Conservation (phyloP, 148 eudicot species). For the Heliosperma pusillum region DNA sequence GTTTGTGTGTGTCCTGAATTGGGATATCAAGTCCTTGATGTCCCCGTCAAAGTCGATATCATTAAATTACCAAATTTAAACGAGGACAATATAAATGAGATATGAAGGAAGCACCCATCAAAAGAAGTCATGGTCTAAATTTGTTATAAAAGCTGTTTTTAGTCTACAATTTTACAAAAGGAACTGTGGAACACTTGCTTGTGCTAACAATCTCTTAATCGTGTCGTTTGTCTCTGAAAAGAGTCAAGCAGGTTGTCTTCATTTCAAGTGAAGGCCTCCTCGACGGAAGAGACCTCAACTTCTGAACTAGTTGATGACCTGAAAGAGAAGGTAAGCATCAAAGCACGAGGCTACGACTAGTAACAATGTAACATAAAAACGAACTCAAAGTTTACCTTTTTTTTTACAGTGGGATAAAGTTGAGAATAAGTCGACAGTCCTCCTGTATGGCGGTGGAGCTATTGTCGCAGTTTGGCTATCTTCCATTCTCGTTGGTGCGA, state of each 20-base stretch:
- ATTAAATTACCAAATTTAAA: too few relatives aligned
- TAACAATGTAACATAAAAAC: not conserved
- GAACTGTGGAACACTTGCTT: not conserved
- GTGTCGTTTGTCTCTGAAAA: slow-evolving; percentile 27
- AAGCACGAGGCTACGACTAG: not conserved
- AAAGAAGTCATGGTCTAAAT: not conserved
- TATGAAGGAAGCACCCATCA: not conserved
- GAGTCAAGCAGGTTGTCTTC: slow-evolving; percentile 59
- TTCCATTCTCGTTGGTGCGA: slow-evolving; percentile 73
- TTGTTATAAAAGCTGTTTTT: not conserved
- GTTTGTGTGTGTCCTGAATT: too few relatives aligned
- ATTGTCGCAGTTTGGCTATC: slow-evolving; percentile 87
- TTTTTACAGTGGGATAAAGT: slow-evolving; percentile 79
- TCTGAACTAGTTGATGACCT: slow-evolving; percentile 69
- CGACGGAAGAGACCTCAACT: slow-evolving; percentile 58
- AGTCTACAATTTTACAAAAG: not conserved
- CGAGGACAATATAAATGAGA: not conserved
- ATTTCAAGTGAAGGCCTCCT: slow-evolving; percentile 63
- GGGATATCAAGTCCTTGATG: too few relatives aligned
- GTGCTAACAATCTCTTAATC: not conserved
- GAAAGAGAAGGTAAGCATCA: slow-evolving; percentile 66
- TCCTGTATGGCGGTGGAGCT: slow-evolving; percentile 93
- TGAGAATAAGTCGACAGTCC: slow-evolving; percentile 95
- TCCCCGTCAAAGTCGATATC: too few relatives aligned
- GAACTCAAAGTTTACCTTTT: not conserved